Evolutionary conservation across 1,139 yeast species (phyloP).

Genomic region (Hyphopichia fennica): DNA sequence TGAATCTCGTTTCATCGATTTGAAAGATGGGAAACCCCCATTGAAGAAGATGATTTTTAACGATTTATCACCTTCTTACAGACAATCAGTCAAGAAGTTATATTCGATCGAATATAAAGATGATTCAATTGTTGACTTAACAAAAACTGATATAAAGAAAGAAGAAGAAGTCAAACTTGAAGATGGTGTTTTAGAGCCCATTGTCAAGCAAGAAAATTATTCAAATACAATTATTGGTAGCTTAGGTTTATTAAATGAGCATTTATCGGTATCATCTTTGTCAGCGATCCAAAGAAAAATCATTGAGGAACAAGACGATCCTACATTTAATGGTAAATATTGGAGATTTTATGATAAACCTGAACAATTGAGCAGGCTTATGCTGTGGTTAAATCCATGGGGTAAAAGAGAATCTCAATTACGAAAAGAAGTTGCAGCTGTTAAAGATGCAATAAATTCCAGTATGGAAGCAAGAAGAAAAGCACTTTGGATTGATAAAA

Average conservation of each 20-base stretch:
- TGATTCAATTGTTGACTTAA: slow-evolving; percentile 3
- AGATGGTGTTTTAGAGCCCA: neutral
- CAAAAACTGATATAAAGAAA: neutral
- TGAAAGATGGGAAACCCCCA: slow-evolving; percentile 4
- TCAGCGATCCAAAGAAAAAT: slow-evolving; percentile 59
- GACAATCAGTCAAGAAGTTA: slow-evolving; percentile 15
- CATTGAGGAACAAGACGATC: slow-evolving; percentile 65
- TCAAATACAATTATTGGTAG: slow-evolving; percentile 2
- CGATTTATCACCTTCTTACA: slow-evolving; percentile 18
- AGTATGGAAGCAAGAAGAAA: slow-evolving; percentile 63
- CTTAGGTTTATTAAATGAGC: slow-evolving; percentile 1
- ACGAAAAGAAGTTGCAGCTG: slow-evolving; percentile 57
- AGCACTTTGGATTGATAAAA: slow-evolving; percentile 44
- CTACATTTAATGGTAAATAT: slow-evolving; percentile 48
- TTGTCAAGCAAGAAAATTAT: slow-evolving; percentile 3
- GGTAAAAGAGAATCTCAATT: slow-evolving; percentile 75
- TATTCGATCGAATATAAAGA: slow-evolving; percentile 7
- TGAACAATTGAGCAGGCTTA: slow-evolving; percentile 56
- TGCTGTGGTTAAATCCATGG: slow-evolving; percentile 70
- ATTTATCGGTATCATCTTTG: slow-evolving; percentile 16
- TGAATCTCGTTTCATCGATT: neutral
- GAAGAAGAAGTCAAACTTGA: neutral
- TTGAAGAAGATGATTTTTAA: slow-evolving; percentile 15
- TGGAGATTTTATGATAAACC: slow-evolving; percentile 76
- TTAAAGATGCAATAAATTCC: slow-evolving; percentile 53